phyloP scores from a whole-genome alignment of 805 yeast genomes.

The Kodamaea sagamina region DNA sequence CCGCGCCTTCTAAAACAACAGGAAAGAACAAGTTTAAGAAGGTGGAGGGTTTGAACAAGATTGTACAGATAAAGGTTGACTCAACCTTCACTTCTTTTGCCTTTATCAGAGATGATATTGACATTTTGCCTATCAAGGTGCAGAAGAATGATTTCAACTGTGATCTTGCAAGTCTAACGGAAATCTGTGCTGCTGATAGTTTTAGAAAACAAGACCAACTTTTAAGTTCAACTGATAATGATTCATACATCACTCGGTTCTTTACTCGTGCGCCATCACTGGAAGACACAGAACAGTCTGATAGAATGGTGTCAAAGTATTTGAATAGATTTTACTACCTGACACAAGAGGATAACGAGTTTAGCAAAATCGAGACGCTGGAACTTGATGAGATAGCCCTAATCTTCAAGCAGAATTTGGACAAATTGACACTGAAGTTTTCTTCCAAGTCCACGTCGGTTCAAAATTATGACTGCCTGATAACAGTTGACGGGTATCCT shows the following conservation, averaged over 20 bases:
- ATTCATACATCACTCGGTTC: conserved; percentile 32
- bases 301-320: conserved; percentile 5
- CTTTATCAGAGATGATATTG: conserved; percentile 63
- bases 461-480: conserved; percentile 34
- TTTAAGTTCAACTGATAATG: conserved; percentile 32
- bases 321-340: conserved; percentile 3
- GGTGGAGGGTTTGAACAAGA: conserved; percentile 54
- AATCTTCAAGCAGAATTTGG: neutral
- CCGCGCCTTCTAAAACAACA: conserved; percentile 29
- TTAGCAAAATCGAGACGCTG: neutral
- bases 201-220: conserved; percentile 46
- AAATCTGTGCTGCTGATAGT: conserved; percentile 35
- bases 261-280: conserved; percentile 11
- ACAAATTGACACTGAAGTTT: neutral
- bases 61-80: conserved; percentile 67
- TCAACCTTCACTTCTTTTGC: conserved; percentile 65
- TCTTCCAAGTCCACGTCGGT: neutral
- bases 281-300: neutral
- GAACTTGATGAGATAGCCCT: neutral
- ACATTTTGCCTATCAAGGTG: conserved; percentile 56
- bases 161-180: conserved; percentile 60
- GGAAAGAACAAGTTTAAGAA: conserved; percentile 52
- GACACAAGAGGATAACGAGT: neutral
- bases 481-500: conserved; percentile 26
- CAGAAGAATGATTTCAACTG: conserved; percentile 44